Evolutionary conservation across 805 yeast genomes (phyloP).

Genomic region (Saturnispora besseyi): DNA sequence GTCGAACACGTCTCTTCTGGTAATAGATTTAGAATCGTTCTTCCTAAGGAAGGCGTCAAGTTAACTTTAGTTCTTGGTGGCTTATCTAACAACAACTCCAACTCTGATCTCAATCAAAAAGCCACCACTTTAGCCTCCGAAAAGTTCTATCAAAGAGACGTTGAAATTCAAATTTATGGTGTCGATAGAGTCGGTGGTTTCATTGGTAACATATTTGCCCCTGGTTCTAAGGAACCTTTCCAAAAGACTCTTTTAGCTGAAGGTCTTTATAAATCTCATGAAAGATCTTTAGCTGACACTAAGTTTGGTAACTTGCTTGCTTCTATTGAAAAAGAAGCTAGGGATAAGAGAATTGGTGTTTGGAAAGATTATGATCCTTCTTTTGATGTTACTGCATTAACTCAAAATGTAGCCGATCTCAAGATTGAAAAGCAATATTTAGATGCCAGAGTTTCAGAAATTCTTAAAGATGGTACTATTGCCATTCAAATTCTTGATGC

Average conservation of each 20-base stretch:
- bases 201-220: conserved; percentile 57
- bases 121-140: conserved; percentile 48
- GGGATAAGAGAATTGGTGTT: conserved; percentile 44
- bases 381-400: conserved; percentile 24
- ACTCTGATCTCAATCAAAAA: conserved; percentile 32
- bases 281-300: conserved; percentile 50
- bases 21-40: conserved; percentile 53
- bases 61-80: conserved; percentile 74
- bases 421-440: conserved; percentile 32
- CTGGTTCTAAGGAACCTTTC: conserved; percentile 43
- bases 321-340: conserved; percentile 58
- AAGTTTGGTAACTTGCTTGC: conserved; percentile 44
- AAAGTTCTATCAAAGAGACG: conserved; percentile 61
- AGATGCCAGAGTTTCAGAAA: conserved; percentile 47
- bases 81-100: conserved; percentile 36
- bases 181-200: conserved; percentile 76
- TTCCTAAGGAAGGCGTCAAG: conserved; percentile 65
- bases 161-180: conserved; percentile 57
- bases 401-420: conserved; percentile 16
- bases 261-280: conserved; percentile 62
- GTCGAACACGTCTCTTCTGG: conserved; percentile 68
- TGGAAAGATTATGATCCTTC: conserved; percentile 55
- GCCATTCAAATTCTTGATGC: conserved; percentile 38
- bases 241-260: conserved; percentile 48
- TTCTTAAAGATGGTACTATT: conserved; percentile 34